Percentiles rank a stretch among this genome's conserved stretches.
Conservation (phyloP, 164 flowering plant species). For the Annona cherimola region DNA sequence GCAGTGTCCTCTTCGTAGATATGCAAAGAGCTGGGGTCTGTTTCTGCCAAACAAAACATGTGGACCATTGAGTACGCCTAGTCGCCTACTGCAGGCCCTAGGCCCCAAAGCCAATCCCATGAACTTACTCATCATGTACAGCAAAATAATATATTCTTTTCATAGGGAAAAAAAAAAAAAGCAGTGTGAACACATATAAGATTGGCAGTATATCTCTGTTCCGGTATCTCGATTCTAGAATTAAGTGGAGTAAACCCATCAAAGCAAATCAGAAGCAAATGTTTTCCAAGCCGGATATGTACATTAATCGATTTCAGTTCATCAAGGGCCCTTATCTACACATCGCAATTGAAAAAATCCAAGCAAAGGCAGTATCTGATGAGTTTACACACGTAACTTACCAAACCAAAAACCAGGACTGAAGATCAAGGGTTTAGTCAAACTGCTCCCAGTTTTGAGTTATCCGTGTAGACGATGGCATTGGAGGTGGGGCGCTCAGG, state of each 20-base stretch:
- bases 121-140: too few relatives aligned
- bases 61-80: too few relatives aligned
- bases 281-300: background rate
- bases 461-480: constrained; percentile 27
- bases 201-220: too few relatives aligned
- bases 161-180: too few relatives aligned
- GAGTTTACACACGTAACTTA: background rate
- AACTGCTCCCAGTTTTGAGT: constrained; percentile 56
- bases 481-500: constrained; percentile 46
- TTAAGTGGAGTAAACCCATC: background rate
- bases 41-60: too few relatives aligned
- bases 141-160: too few relatives aligned
- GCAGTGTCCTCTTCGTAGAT: too few relatives aligned
- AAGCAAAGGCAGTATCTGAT: background rate
- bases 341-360: background rate
- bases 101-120: too few relatives aligned
- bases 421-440: constrained; percentile 22
- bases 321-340: background rate
- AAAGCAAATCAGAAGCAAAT: background rate
- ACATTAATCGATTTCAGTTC: background rate
- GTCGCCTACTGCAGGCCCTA: too few relatives aligned
- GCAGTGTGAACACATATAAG: too few relatives aligned
- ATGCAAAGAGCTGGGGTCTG: too few relatives aligned
- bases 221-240: too few relatives aligned
- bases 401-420: background rate